Evolutionary conservation across 176 grass and related monocot genomes (phyloP), one percentile per base, ranked within the genome.

Genomic region (Zoysia pacifica): DNA sequence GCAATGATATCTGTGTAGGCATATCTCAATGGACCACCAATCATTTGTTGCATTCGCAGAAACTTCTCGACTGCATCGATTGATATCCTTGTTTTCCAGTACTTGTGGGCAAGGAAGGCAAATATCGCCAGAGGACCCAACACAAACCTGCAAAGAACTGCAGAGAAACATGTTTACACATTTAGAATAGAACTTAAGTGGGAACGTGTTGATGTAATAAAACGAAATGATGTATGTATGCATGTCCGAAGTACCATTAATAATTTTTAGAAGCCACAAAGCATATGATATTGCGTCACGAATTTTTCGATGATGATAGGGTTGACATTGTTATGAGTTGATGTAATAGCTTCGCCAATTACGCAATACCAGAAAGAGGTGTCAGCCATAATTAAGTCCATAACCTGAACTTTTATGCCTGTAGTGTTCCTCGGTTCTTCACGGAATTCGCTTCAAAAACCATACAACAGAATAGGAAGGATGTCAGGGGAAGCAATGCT

Each of bases 1-100:
- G 91, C 91, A 10, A 35, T 76, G 53, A 93, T 44, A 11, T 93
- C 81, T 0, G 60, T 85, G 45, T 89, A 90, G 11, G 84, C 73
- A n/a, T 82, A 93, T 40, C 91, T 84, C 1, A 9, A 71, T 0
- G 87, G 87, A 1, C 36, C 28, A 28, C 28, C 15, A 15, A 53
- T 0, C 87, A 5, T 3, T 44, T 70, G 19, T 5, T 93, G 91
- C 41, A 69, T 54, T 3, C 39, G 62, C 0, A 89, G 83, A 61
- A 92, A 86, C 42, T 62, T 86, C 58, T 92, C 86, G 0, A 92
- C 90, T 3, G 72, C 52, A 11, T 89, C 79, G 0, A 84, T 18
- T 37, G 64, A 64, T 14, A 46, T 61, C 58, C 19, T 81, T 14
- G 3, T 62, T 67, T 55, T 83, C 79, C 87, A 86, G 12, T 73